phyloP scores from a whole-genome alignment of 306 rosid genomes.

The Castanea crenata region DNA sequence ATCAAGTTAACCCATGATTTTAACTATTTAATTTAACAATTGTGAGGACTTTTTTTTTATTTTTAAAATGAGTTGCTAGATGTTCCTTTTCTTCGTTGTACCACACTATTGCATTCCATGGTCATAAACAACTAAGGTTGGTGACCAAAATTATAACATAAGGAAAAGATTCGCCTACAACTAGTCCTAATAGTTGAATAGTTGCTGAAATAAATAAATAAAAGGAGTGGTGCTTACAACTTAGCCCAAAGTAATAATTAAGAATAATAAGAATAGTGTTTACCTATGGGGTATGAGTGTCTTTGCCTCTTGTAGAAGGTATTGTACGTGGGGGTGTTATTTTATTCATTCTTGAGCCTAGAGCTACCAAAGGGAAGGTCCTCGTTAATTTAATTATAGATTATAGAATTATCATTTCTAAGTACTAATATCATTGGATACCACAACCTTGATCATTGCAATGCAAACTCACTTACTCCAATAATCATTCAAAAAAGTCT shows the following conservation, averaged over 20 bases:
- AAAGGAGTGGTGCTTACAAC: too few relatives aligned
- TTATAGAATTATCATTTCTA: not conserved
- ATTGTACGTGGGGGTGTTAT: not conserved
- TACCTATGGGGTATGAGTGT: not conserved
- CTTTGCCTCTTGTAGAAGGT: not conserved
- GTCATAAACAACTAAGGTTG: not conserved
- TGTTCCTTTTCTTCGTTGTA: not conserved
- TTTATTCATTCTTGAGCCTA: too few relatives aligned
- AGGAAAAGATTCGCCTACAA: not conserved
- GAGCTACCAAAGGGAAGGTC: not conserved
- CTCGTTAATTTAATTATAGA: not conserved
- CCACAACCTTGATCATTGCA: constrained; percentile 16
- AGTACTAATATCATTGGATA: not conserved
- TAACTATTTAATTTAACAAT: too few relatives aligned
- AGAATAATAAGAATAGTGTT: not conserved
- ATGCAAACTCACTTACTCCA: constrained; percentile 17
- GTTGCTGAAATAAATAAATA: not conserved
- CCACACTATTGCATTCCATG: not conserved
- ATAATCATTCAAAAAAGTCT: not conserved
- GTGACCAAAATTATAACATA: not conserved
- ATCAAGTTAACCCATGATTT: too few relatives aligned
- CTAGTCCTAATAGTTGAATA: not conserved
- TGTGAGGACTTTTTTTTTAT: not conserved
- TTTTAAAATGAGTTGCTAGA: not conserved
- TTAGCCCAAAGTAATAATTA: too few relatives aligned